phyloP scores from a whole-genome alignment of 257 asterid genomes.

The Solanum clarkiae region DNA sequence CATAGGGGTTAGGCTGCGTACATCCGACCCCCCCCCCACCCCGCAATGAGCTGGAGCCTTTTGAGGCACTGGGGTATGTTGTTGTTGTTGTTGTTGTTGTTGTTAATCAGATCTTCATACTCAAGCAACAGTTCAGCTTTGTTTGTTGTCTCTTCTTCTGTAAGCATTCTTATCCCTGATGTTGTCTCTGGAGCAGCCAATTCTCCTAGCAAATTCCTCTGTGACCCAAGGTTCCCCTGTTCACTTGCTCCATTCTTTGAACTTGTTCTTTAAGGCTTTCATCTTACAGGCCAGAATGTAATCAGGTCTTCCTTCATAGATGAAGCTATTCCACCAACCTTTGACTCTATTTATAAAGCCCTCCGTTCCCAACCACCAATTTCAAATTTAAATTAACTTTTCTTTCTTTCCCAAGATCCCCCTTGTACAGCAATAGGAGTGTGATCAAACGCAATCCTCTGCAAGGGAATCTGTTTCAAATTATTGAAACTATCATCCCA shows the following conservation, averaged over 20 bases:
- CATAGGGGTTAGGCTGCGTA: too few relatives aligned
- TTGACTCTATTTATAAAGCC: not conserved
- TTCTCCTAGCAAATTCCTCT: not conserved
- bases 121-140: not conserved
- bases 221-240: not conserved
- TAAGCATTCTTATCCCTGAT: not conserved
- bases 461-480: not conserved
- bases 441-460: not conserved
- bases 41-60: too few relatives aligned
- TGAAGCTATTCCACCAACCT: not conserved
- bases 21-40: too few relatives aligned
- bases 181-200: not conserved
- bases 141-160: not conserved
- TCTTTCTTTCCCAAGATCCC: not conserved
- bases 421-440: not conserved
- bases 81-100: too few relatives aligned
- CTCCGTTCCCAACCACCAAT: not conserved
- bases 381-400: not conserved
- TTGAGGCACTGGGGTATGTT: too few relatives aligned
- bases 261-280: not conserved
- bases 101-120: not conserved
- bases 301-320: not conserved
- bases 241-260: not conserved
- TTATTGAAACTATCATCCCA: not conserved
- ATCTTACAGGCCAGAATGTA: not conserved